A percentile compares a stretch with the other conserved stretches of the same genome.
phyloP scores from a whole-genome alignment of 1,284 basidiomycete genomes.

The Fereydounia khargensis region DNA sequence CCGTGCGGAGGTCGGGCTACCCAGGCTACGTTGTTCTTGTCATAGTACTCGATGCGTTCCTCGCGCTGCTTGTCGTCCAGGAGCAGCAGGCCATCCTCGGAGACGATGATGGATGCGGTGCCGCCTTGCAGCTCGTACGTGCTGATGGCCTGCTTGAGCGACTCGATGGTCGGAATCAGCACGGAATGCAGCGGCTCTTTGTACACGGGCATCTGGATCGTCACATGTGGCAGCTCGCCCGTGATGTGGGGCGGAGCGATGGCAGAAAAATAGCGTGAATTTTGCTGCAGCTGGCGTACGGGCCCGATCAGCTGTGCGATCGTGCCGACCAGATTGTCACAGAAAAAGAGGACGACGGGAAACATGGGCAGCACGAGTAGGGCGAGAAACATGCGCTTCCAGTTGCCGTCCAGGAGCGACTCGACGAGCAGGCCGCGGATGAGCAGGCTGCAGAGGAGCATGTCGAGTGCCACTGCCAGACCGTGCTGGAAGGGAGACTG shows the following conservation, averaged over 20 bases:
- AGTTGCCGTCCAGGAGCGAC: slow-evolving; percentile 68
- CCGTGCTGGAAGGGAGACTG: slow-evolving; percentile 77
- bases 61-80: slow-evolving; percentile 67
- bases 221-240: slow-evolving; percentile 70
- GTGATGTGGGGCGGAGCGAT: slow-evolving; percentile 65
- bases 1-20: slow-evolving; percentile 74
- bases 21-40: slow-evolving; percentile 74
- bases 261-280: slow-evolving; percentile 60
- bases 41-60: slow-evolving; percentile 71
- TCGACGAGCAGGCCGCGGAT: slow-evolving; percentile 69
- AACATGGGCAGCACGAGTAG: slow-evolving; percentile 67
- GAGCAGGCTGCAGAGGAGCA: slow-evolving; percentile 63
- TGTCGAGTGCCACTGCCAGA: slow-evolving; percentile 62
- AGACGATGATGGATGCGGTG: slow-evolving; percentile 71
- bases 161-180: slow-evolving; percentile 70
- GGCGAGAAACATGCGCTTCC: slow-evolving; percentile 67
- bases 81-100: slow-evolving; percentile 72
- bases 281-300: slow-evolving; percentile 66
- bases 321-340: slow-evolving; percentile 64
- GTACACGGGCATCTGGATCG: slow-evolving; percentile 76
- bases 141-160: slow-evolving; percentile 79
- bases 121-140: slow-evolving; percentile 80
- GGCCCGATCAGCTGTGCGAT: slow-evolving; percentile 57
- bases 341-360: slow-evolving; percentile 67
- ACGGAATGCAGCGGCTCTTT: slow-evolving; percentile 62